Evolutionary conservation across 495 filamentous ascomycete species (phyloP).

Genomic region (Hypomontagnella submonticulosa): DNA sequence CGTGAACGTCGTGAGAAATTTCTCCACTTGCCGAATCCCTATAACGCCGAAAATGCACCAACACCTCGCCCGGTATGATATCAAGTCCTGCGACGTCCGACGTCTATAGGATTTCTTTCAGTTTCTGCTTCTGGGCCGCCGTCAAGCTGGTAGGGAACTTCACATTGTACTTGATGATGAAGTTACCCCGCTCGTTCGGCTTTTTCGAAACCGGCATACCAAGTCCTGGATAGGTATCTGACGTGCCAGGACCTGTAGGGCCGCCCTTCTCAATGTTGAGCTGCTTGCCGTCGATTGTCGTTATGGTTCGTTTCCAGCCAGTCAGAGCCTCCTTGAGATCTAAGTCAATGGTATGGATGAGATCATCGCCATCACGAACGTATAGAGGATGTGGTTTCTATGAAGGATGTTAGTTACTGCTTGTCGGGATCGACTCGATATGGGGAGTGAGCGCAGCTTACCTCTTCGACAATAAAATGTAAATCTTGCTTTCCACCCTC

Average conservation of each 20-base stretch:
- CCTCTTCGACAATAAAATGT: conserved; percentile 93
- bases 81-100: conserved; percentile 1
- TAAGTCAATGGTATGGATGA: conserved; percentile 78
- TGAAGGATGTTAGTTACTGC: conserved; percentile 33
- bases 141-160: conserved; percentile 86
- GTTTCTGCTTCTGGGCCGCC: conserved; percentile 74
- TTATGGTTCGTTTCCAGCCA: conserved; percentile 88
- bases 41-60: conserved; percentile 39
- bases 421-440: conserved; percentile 5
- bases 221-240: conserved; percentile 81
- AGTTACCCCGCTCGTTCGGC: conserved; percentile 81
- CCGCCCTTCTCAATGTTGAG: conserved; percentile 79
- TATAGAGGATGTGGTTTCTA: conserved; percentile 87
- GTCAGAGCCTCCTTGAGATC: conserved; percentile 97
- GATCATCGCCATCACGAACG: conserved; percentile 86
- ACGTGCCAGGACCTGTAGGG: conserved; percentile 83
- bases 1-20: conserved; percentile 36
- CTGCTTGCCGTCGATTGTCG: conserved; percentile 93
- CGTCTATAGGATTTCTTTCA: conserved; percentile 77
- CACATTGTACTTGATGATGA: conserved; percentile 90
- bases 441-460: conserved; percentile 57
- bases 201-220: conserved; percentile 96
- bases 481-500: conserved; percentile 97
- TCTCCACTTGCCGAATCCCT: conserved; percentile 22
- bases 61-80: conserved; percentile 7